Evolutionary conservation across 2,329 filamentous ascomycete species (phyloP), one percentile per base, ranked within the genome.

Genomic region (Ilyonectria robusta): DNA sequence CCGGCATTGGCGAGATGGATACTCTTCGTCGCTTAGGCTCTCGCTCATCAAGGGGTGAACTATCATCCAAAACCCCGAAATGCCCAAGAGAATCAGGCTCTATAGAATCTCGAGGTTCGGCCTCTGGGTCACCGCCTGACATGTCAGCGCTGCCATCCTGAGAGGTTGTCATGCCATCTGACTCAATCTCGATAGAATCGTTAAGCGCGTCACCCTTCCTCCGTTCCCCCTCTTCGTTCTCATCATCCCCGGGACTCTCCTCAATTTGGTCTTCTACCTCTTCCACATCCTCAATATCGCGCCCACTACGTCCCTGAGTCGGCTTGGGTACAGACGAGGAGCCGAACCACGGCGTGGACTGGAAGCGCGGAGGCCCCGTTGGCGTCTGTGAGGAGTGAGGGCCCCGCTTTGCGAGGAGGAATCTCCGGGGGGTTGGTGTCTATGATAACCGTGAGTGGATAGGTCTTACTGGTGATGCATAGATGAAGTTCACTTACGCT

Each of bases 381-480:
- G 77, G 78, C 23, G 77, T 77, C 65, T 80, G 78, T 29, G 78
- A 78, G 6, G 74, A 68, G 56, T 77, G 75, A n/a, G 78, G 72
- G 15, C 75, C 73, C 33, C 80, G 69, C 62, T 80, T 82, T 2
- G 80, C 73, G 7, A 80, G 75, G 60, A 83, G 73, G 62, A 84
- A 83, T 6, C 80, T 78, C 66, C 81, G 77, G 21, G 82, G 80
- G 7, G 79, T 77, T 5, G 81, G 79, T 37, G 82, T 83, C 82
- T 83, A 51, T 46, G 31, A n/a, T 17, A 33, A 35, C 26, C 15
- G 42, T 68, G 26, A 66, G 62, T 13, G 21, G 15, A 35, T 26
- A 26, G 26, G 50, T 37, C 10, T 8, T 40, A 26, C 23, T 6
- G 13, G 42, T 37, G 33, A 17, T 37, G 19, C 26, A 19, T 11